Conservation (phyloP, 441 rosid species). For the Biscutella auriculata region DNA sequence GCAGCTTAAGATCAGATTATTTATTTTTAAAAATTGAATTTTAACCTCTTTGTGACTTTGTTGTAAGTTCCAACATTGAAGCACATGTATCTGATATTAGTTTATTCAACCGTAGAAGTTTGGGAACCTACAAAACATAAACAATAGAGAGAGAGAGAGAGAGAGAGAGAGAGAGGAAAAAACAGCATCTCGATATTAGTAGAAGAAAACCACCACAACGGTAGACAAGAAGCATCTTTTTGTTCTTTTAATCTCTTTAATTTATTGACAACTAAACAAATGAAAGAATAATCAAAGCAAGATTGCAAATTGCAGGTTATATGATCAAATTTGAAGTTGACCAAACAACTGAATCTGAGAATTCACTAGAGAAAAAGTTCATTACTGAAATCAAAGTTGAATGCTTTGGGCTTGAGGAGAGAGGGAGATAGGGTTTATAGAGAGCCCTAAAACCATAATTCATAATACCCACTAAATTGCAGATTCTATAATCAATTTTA, state of each 20-base stretch:
- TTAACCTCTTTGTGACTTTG: constrained; percentile 21
- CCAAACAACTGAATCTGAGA: constrained; percentile 36
- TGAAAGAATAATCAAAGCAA: constrained; percentile 19
- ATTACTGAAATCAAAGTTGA: constrained; percentile 15
- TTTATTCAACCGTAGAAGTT: constrained; percentile 39
- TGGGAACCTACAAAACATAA: constrained; percentile 43
- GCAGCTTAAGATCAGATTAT: constrained; percentile 4
- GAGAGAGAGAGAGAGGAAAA: constrained; percentile 8
- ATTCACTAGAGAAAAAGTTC: constrained; percentile 28
- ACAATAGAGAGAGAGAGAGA: background rate
- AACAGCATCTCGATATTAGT: constrained; percentile 86
- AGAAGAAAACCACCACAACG: constrained; percentile 51
- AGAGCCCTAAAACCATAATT: constrained; percentile 26
- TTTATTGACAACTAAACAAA: constrained; percentile 12
- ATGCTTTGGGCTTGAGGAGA: background rate
- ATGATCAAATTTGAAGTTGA: constrained; percentile 32
- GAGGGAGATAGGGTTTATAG: background rate
- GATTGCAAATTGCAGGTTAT: constrained; percentile 32
- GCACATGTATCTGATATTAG: constrained; percentile 18
- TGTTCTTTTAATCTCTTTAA: constrained; percentile 10
- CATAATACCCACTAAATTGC: constrained; percentile 8
- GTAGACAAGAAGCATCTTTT: constrained; percentile 81
- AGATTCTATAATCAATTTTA: constrained; percentile 36
- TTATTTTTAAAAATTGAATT: constrained; percentile 17
- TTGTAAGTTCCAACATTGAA: constrained; percentile 47